Evolutionary conservation across 2,329 filamentous ascomycete species (phyloP), one percentile per base, ranked within the genome.

Genomic region (Ceratocystis albifundus): DNA sequence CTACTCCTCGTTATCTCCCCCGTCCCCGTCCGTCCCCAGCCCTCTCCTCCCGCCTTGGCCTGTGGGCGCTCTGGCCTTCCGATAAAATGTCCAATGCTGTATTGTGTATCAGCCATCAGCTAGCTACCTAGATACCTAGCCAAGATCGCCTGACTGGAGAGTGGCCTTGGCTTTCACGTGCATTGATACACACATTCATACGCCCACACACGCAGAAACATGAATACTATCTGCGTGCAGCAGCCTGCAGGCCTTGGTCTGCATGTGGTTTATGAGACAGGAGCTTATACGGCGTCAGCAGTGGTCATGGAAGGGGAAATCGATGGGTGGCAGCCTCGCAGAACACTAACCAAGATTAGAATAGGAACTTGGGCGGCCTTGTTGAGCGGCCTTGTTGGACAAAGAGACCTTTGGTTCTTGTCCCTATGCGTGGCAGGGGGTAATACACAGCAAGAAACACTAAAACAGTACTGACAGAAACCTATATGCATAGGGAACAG

Each of bases 261-360:
- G 36, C 36, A 41, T 41, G 36, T 41, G 36, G 36, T 0, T 10
- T n/a, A 50, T 50, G 36, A 41, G 36, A 41, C 36, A 41, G 36
- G 36, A 50, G 48, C 8, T 50, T n/a, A 8, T 8, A 25, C 22
- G 7, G 48, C 7, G 48, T 10, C 48, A 50, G 17, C 48, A 20
- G 48, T n/a, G 22, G 48, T 25, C 36, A 41, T 41, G 36, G 36
- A 50, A n/a, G 22, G n/a, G 48, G 22, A n/a, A 50, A 50, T 50
- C 48, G 48, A 7, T 25, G 22, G 48, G n/a, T n/a, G 48, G 17
- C 48, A n/a, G n/a, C n/a, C 22, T 50, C 36, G 50, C 17, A 22
- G 20, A 25, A 55, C 50, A 55, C 22, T 22, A 55, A 55, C 50
- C 50, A 55, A 55, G 50, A 55, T 55, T 55, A 25, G 20, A 55